Evolutionary conservation across 306 rosid species (phyloP), one percentile per base, ranked within the genome.

Genomic region (Sicyos baderoa): DNA sequence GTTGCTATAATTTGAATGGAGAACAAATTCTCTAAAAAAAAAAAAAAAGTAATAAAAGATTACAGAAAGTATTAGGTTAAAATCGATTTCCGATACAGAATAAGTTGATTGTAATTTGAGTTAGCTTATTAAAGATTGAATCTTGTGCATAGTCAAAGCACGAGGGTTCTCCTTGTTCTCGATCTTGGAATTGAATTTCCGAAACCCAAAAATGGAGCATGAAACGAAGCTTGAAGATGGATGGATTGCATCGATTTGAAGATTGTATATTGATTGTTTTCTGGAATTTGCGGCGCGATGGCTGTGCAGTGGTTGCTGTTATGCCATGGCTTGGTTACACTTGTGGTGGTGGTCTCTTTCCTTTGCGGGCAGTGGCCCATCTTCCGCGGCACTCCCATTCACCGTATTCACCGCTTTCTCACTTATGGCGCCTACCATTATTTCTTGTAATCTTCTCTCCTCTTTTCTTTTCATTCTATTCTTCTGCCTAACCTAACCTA

Each of bases 281-380:
- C n/a, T 18, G 25, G 23, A 40, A 49, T 27, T 40, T 29, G 25
- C 19, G 10, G 54, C 37, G 37, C 4, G 45, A 93, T 93, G 99
- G 97, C 72, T 7, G 83, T 82, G 12, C 84, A 68, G 82, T 89
- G 93, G 99, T 6, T 88, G 63, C 74, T 93, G 74, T 72, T 75
- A 9, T 85, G 96, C 81, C 97, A 93, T 56, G 97, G 97, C 0
- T 65, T 82, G 68, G 35, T 85, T 6, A 88, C 96, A 2, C 71
- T 85, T 37, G 12, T 89, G 4, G 81, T 90, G 2, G 77, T 90
- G 2, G 76, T 90, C 2, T 88, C 99, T 6, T 86, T 90, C 81
- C 96, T 93, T 47, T 93, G 99, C 62, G 99, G 99, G 49, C 89
- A 88, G 13, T 93, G 99, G 99, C 89, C 97, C 65, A 93, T 93